Evolutionary conservation across 345 rosid species (phyloP), one percentile per base, ranked within the genome.

Genomic region (Clarkia xantiana): DNA sequence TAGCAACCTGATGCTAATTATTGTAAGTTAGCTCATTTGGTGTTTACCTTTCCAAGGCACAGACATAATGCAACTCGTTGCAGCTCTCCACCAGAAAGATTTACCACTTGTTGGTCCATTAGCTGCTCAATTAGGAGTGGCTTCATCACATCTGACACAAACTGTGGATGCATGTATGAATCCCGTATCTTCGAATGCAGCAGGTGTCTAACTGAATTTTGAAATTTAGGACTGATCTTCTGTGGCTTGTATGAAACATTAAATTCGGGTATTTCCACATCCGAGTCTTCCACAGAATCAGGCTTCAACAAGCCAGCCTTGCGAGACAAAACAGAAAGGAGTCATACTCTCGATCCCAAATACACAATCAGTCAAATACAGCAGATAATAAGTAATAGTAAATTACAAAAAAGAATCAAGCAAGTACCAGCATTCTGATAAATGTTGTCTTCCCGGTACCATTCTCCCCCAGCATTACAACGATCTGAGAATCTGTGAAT

Each of bases 381-480:
- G 10, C 40, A 29, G 23, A 25, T 16, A 5, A 46, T 39, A n/a
- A 11, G 29, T 1, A 5, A 39, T 10, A 23, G 42, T 34, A 38
- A 17, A 47, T 11, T 39, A 42, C 22, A 58, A 14, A 53, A 64
- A 44, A 1, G 23, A 58, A 10, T 14, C 15, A 14, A 47, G 18
- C 34, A 41, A 51, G 42, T 78, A 93, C 99, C 99, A 87, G 94
- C 99, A 87, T 87, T 40, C 99, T 82, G 22, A 87, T 87, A 54
- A 87, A 93, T 18, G 99, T 93, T 52, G 99, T 87, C 72, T 93
- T 93, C 62, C 99, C 96, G 12, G 95, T 87, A 42, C 99, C 96
- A 66, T 93, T 93, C 81, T 93, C 99, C 42, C 99, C 96, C 63
- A 93, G 71, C 99, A 93, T 93, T 1, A 93, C 95, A 60, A 87